Evolutionary conservation across 208 protist species (phyloP).

Genomic region (Zelonia costaricensis): DNA sequence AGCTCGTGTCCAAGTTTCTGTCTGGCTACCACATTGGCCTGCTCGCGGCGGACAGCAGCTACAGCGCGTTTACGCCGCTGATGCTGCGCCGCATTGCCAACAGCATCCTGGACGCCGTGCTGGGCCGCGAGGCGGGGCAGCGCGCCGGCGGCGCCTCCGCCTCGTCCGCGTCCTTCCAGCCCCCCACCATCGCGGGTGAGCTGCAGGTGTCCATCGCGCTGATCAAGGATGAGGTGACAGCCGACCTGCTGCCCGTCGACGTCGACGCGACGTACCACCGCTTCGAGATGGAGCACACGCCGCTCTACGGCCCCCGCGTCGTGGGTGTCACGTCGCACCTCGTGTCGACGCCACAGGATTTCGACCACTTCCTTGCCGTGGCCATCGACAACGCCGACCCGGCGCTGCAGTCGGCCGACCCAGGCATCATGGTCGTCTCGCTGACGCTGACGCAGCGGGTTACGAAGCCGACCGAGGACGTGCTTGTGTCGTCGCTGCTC

Average conservation of each 20-base stretch:
- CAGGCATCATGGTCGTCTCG: constrained; percentile 79
- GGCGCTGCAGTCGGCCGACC: constrained; percentile 64
- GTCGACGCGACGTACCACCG: constrained; percentile 48
- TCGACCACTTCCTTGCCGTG: constrained; percentile 62
- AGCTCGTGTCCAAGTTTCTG: constrained; percentile 58
- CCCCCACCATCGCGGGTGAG: constrained; percentile 42
- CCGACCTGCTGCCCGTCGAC: constrained; percentile 63
- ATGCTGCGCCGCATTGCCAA: constrained; percentile 68
- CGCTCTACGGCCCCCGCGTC: constrained; percentile 53
- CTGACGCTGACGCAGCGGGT: constrained; percentile 56
- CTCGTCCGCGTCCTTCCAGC: constrained; percentile 4
- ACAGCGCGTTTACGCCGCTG: constrained; percentile 70
- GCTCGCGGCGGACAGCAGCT: constrained; percentile 68
- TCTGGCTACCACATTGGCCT: constrained; percentile 61
- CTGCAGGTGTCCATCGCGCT: constrained; percentile 76
- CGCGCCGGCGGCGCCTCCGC: constrained; percentile 16
- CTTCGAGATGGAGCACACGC: constrained; percentile 65
- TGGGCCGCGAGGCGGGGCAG: neutral
- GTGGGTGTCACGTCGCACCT: constrained; percentile 49
- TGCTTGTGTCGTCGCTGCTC: constrained; percentile 68
- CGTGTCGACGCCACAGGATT: constrained; percentile 52
- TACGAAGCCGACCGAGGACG: constrained; percentile 42
- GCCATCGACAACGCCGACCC: constrained; percentile 75
- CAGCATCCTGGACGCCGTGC: constrained; percentile 47
- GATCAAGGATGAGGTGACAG: constrained; percentile 71